Conservation (phyloP, 257 asterid genomes). For the Scutellaria minor region DNA sequence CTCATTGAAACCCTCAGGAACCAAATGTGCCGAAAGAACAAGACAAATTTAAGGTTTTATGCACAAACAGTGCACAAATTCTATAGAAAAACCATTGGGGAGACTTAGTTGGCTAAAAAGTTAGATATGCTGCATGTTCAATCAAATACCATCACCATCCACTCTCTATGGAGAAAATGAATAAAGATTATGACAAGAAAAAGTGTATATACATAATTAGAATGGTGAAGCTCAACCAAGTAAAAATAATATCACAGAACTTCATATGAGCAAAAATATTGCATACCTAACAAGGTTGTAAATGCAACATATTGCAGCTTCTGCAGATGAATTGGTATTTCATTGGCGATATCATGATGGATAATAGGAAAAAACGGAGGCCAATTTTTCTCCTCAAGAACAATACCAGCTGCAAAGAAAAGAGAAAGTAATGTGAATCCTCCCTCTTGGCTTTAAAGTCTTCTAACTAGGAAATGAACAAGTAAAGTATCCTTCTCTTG, state of each 20-base stretch:
- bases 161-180: neutral
- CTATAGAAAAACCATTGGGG: too few relatives aligned
- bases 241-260: slow-evolving; percentile 4
- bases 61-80: too few relatives aligned
- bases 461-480: slow-evolving; percentile 14
- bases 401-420: slow-evolving; percentile 59
- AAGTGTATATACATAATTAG: neutral
- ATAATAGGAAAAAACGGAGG: slow-evolving; percentile 96
- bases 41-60: too few relatives aligned
- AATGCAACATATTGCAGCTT: slow-evolving; percentile 92
- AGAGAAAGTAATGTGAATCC: slow-evolving; percentile 28
- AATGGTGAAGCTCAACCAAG: slow-evolving; percentile 9
- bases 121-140: slow-evolving; percentile 7
- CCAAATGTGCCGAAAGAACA: too few relatives aligned
- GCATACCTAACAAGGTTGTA: slow-evolving; percentile 86
- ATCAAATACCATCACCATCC: slow-evolving; percentile 11
- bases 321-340: slow-evolving; percentile 93
- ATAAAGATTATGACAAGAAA: neutral
- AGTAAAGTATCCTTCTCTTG: slow-evolving; percentile 16
- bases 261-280: slow-evolving; percentile 19
- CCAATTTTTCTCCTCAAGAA: slow-evolving; percentile 89
- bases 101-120: slow-evolving; percentile 2
- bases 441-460: slow-evolving; percentile 12
- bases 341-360: slow-evolving; percentile 92
- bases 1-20: too few relatives aligned